Percentiles rank a stretch among this genome's conserved stretches.
Conservation (phyloP, 208 protist genomes). For the Leishmania guyanensis region DNA sequence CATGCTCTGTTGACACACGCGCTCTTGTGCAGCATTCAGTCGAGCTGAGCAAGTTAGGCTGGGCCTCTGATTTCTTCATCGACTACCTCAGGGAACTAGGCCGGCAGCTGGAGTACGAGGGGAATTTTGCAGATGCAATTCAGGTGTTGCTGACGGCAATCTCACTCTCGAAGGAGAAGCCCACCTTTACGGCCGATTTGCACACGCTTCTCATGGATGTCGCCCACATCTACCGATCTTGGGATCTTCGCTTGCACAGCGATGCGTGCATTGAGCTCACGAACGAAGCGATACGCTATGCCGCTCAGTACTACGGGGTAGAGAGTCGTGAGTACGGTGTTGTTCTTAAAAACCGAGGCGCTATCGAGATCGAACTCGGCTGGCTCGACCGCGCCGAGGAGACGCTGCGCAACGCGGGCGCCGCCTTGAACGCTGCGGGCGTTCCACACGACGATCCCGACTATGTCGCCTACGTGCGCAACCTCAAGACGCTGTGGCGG, state of each 20-base stretch:
- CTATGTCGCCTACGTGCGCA: conserved; percentile 69
- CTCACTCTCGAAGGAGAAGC: conserved; percentile 67
- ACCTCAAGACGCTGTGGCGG: conserved; percentile 40
- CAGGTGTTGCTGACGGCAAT: conserved; percentile 66
- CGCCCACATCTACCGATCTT: conserved; percentile 73
- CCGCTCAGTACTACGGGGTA: conserved; percentile 50
- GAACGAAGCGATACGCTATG: conserved; percentile 60
- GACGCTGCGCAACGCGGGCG: conserved; percentile 43
- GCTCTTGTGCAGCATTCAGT: conserved; percentile 66
- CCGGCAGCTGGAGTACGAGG: conserved; percentile 65
- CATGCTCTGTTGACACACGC: conserved; percentile 68
- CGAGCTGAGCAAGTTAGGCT: conserved; percentile 72
- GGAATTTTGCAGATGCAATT: conserved; percentile 55
- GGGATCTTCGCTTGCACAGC: conserved; percentile 53
- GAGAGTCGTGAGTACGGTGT: conserved; percentile 62
- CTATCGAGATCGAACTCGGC: conserved; percentile 71
- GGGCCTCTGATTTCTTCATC: conserved; percentile 80
- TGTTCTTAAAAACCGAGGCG: conserved; percentile 64
- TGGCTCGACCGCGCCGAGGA: conserved; percentile 42
- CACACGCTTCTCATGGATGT: conserved; percentile 66
- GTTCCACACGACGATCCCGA: conserved; percentile 63
- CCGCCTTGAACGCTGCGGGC: conserved; percentile 42
- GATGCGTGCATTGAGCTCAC: conserved; percentile 58
- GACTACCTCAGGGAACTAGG: conserved; percentile 69
- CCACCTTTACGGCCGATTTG: conserved; percentile 50